Evolutionary conservation across 1,284 basidiomycete species (phyloP), one percentile per base, ranked within the genome.

Genomic region (Ganoderma lingzhi): DNA sequence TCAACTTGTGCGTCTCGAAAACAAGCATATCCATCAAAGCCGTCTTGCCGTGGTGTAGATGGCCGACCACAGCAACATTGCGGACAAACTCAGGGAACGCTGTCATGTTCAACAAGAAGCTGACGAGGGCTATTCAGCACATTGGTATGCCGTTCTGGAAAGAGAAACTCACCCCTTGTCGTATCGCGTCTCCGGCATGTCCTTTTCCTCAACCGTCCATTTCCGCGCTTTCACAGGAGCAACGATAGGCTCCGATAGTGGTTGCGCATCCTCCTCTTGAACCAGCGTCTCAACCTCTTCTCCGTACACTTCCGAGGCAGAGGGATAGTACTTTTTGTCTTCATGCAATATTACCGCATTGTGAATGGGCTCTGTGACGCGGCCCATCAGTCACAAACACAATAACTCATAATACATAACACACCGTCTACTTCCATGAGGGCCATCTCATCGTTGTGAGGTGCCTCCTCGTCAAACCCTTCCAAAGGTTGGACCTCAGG

Each of bases 31-130:
- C 98, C 87, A 99, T 84, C 53, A 99, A 83, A 0, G 95, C 93
- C 0, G 98, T 99, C 85, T 99, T 99, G 77, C 98, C 98, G 77
- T 99, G 98, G 79, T 99, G 97, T 59, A 99, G 83, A 79, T 99
- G 97, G 3, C 98, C 98, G 4, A 96, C 96, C 35, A 98, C 88
- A 69, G 96, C 96, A 60, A 98, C 93, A 79, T 98, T 98, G 64
- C 98, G 91, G 76, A 98, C 90, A 92, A 97, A 97, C 67, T 97
- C 95, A 35, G 96, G 97, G 80, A 97, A 95, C 32, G 89, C 87
- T 79, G 96, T 95, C 88, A 98, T 90, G 79, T 94, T 96, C 76
- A 99, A 84, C 80, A 99, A 83, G 82, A 97, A 99, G 60, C 95
- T 97, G 77, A 3, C 4, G 37, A 58, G 35, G 1, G 3, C 64